Evolutionary conservation across 345 rosid species (phyloP), one percentile per base, ranked within the genome.

Genomic region (Lagerstroemia speciosa): DNA sequence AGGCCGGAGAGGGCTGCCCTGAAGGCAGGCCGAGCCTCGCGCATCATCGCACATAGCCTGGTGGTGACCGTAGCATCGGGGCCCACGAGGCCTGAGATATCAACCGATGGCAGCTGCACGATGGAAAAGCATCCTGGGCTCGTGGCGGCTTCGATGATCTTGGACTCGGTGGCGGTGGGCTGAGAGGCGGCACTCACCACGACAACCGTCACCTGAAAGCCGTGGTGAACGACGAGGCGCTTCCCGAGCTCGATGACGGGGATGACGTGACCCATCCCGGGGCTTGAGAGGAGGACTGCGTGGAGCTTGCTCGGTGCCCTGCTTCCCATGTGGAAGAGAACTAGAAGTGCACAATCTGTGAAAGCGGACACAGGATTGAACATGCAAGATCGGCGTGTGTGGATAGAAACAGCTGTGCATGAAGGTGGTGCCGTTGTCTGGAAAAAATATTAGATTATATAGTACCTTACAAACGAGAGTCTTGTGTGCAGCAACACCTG

Each of bases 181-280:
- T 61, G 62, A 11, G 67, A 66, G 27, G 75, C 37, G 55, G 81
- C 73, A 0, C 63, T 34, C 3, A 34, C 33, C 63, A 77, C 76
- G n/a, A 83, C 74, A 61, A 85, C 52, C 22, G 89, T 83, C 43
- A 86, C 80, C 6, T 80, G 33, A 60, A 81, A 60, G 68, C 76
- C 72, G 60, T 71, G 82, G 48, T 24, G 50, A 22, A 72, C 67
- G 34, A 48, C 69, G 45, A 91, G 81, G 67, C 82, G 79, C 72
- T 82, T 74, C 8, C 84, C 83, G n/a, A 90, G 84, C 68, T 83
- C 91, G 29, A 87, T 62, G 38, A 73, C 62, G 0, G 96, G 90
- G 73, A 85, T 85, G 8, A 87, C 73, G 74, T 87, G 90, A 36
- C 89, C 88, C 50, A 85, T 34, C 48, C 92, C 89, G 15, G 90